A percentile compares a stretch with the other conserved stretches of the same genome.
Conservation (phyloP, 805 yeast species). For the Barnettozyma vustinii region DNA sequence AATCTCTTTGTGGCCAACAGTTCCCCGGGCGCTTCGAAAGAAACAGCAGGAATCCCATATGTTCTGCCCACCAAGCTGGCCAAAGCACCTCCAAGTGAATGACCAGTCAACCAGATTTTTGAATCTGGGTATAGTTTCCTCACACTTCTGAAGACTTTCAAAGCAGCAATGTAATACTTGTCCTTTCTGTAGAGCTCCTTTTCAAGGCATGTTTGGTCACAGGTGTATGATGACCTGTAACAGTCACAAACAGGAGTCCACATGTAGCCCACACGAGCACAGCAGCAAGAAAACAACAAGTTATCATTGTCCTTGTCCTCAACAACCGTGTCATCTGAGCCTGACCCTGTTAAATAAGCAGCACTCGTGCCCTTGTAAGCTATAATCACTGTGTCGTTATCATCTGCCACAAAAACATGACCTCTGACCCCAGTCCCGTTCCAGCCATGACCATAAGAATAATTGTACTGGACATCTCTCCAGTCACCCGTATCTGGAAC, state of each 20-base stretch:
- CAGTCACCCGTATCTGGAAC: slow-evolving; percentile 79
- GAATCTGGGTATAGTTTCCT: slow-evolving; percentile 59
- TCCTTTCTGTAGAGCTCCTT: slow-evolving; percentile 67
- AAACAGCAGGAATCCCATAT: slow-evolving; percentile 82
- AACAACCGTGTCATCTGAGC: slow-evolving; percentile 75
- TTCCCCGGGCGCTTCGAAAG: slow-evolving; percentile 94
- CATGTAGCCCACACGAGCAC: slow-evolving; percentile 84
- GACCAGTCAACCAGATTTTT: slow-evolving; percentile 89
- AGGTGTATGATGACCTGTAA: slow-evolving; percentile 74
- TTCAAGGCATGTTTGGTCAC: slow-evolving; percentile 85
- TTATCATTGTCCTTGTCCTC: slow-evolving; percentile 87
- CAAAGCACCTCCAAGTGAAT: slow-evolving; percentile 88
- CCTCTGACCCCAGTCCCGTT: slow-evolving; percentile 80
- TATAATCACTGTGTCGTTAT: slow-evolving; percentile 58
- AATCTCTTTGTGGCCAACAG: slow-evolving; percentile 73
- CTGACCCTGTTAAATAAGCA: slow-evolving; percentile 68
- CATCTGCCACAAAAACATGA: slow-evolving; percentile 71
- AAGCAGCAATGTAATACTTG: slow-evolving; percentile 72
- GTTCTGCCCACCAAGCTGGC: slow-evolving; percentile 81
- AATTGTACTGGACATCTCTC: slow-evolving; percentile 70
- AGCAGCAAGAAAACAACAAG: slow-evolving; percentile 87
- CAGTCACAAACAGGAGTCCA: slow-evolving; percentile 98
- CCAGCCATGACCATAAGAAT: slow-evolving; percentile 78
- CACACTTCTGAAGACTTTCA: slow-evolving; percentile 75
- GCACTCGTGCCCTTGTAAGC: slow-evolving; percentile 92